A percentile compares a stretch with the other conserved stretches of the same genome.
Evolutionary conservation across 1,139 yeast species (phyloP).

Genomic region (Debaryomyces nepalensis): DNA sequence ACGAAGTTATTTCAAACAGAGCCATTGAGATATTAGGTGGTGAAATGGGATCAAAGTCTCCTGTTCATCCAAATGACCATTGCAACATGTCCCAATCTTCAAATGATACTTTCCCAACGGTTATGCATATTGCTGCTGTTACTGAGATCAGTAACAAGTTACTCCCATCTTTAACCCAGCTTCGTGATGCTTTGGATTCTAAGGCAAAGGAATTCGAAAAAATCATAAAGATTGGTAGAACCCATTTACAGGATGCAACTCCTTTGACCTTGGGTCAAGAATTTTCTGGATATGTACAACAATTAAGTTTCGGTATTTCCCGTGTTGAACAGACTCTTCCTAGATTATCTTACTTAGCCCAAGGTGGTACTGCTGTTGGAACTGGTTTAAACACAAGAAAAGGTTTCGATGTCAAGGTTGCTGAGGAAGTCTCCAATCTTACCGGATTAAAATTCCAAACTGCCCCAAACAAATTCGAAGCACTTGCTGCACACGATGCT

Average conservation of each 20-base stretch:
- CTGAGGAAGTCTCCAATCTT: constrained; percentile 71
- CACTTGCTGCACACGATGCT: constrained; percentile 95
- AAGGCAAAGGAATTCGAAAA: constrained; percentile 77
- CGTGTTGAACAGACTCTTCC: constrained; percentile 74
- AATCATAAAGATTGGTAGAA: constrained; percentile 94
- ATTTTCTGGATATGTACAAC: constrained; percentile 90
- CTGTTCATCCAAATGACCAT: constrained; percentile 95
- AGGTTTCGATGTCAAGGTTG: constrained; percentile 82
- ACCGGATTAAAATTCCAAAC: constrained; percentile 83
- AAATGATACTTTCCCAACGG: constrained; percentile 95
- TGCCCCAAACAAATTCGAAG: constrained; percentile 96
- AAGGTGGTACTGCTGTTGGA: constrained; percentile 98
- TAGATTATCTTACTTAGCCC: constrained; percentile 77
- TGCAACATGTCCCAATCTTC: constrained; percentile 95
- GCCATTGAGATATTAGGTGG: constrained; percentile 94
- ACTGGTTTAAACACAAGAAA: constrained; percentile 88
- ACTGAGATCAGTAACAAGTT: constrained; percentile 72
- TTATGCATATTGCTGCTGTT: constrained; percentile 96
- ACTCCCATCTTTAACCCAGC: constrained; percentile 71
- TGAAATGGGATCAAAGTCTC: constrained; percentile 77
- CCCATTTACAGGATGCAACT: constrained; percentile 95
- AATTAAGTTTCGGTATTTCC: constrained; percentile 78
- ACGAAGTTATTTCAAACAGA: constrained; percentile 92
- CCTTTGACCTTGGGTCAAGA: constrained; percentile 95
- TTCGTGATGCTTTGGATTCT: constrained; percentile 69